phyloP scores from a whole-genome alignment of 148 eudicot species.

The Vaccinium myrtillus region DNA sequence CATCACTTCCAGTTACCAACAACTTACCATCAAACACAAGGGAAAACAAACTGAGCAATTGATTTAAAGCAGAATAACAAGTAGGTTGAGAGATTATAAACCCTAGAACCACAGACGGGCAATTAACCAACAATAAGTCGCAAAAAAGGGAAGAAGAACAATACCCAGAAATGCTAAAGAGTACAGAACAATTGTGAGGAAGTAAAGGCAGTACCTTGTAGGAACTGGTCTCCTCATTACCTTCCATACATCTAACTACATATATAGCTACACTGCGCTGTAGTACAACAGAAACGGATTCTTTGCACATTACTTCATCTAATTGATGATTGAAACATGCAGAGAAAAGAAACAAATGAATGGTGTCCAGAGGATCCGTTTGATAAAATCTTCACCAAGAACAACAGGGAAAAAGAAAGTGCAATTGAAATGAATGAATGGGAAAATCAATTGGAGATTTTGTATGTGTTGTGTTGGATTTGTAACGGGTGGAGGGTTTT shows the following conservation, averaged over 20 bases:
- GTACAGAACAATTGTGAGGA: not conserved
- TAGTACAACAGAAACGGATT: slow-evolving; percentile 2
- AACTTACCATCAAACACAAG: not conserved
- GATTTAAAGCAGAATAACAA: not conserved
- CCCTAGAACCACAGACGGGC: slow-evolving; percentile 7
- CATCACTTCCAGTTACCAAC: not conserved
- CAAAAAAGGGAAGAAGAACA: not conserved
- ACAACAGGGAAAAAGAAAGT: not conserved
- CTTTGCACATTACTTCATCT: not conserved
- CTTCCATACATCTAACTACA: slow-evolving; percentile 9
- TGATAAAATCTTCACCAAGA: not conserved
- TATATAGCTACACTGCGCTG: not conserved
- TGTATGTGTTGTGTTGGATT: not conserved
- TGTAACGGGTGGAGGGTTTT: not conserved
- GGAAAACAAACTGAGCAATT: not conserved
- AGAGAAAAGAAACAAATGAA: not conserved
- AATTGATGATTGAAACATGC: slow-evolving; percentile 6
- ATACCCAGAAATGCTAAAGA: slow-evolving; percentile 6
- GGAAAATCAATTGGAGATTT: not conserved
- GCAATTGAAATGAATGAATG: not conserved
- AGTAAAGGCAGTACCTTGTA: not conserved
- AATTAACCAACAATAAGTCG: not conserved
- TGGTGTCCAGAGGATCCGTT: not conserved
- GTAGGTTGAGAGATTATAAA: not conserved
- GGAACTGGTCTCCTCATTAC: slow-evolving; percentile 9